Base-by-base conservation (phyloP, 495 filamentous ascomycete species). In the Xylaria nigripes region DNA sequence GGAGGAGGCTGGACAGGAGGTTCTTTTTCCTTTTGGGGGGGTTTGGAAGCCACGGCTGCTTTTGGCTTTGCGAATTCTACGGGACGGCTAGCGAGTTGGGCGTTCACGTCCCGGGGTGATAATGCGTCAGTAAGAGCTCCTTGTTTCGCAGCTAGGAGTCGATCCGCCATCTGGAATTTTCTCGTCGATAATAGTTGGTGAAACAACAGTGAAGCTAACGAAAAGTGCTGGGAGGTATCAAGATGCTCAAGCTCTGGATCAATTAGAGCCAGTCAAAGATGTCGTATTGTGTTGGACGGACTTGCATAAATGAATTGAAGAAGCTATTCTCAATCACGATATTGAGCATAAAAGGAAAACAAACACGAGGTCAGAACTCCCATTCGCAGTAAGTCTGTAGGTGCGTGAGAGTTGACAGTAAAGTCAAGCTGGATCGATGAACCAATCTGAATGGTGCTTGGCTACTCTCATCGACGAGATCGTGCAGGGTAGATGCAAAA, bases 1-100 rank as follows among this genome's bases (percentile, higher is more conserved):
- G 82, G 68, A 24, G 93, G 92, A 16, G 89, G 89, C 30, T 83
- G 84, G 8, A 86, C 82, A 25, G 89, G 84, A 64, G 87, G 84
- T 51, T 86, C 84, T 64, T 86, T 86, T 62, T 85, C 79, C 52
- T 78, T 80, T 29, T 46, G 61, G 55, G 69, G 50, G 8, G 70
- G 46, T 60, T 85, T 76, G 45, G 82, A 73, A 53, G 78, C 73
- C 16, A 75, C 72, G 42, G 72, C 72, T 50, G 72, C 68, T 65
- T 79, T 80, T 36, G 76, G 68, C 65, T 85, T 84, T 22, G 55
- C 48, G 50, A 75, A 64, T 55, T 78, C 73, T 57, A 79, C 72
- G 34, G 55, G 58, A 34, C 67, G 72, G 54, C 62, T 69, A 34
- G 70, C 65, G 27, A 62, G 57, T 51, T 77, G 76, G 56, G 74